A percentile compares a stretch with the other conserved stretches of the same genome.
Evolutionary conservation across 495 filamentous ascomycete genomes (phyloP).

Genomic region (Tuber brumale): DNA sequence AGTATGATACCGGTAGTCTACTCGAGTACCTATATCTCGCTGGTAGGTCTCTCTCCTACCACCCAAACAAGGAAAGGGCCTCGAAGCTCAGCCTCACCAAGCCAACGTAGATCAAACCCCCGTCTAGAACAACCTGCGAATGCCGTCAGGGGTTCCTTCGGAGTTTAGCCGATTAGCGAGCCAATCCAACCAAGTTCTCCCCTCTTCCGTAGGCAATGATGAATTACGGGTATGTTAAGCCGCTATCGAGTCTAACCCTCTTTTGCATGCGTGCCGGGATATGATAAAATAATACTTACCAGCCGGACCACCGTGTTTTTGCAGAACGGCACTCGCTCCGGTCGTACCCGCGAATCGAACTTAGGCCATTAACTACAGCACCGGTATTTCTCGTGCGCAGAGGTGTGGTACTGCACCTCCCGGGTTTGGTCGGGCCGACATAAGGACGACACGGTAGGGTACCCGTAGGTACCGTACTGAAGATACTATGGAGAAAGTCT

Average conservation of each 20-base stretch:
- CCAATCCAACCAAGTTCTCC: neutral
- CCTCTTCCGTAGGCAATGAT: neutral
- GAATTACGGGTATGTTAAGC: neutral
- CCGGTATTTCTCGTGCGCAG: neutral
- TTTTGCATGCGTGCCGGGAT: no score
- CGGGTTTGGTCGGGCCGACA: neutral
- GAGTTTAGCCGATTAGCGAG: neutral
- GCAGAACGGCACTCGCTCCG: neutral
- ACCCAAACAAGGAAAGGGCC: neutral
- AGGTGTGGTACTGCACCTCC: neutral
- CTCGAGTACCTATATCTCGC: no score
- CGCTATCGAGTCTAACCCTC: neutral
- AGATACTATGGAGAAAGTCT: neutral
- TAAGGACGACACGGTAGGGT: no score
- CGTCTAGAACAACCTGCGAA: neutral
- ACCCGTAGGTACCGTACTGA: no score
- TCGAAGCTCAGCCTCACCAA: neutral
- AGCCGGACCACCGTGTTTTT: no score
- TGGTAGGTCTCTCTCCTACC: neutral
- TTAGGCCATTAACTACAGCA: neutral
- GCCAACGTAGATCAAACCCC: neutral
- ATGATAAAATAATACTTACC: no score
- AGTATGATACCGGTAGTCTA: no score
- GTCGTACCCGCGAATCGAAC: neutral
- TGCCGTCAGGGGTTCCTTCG: neutral